phyloP scores from a whole-genome alignment of 176 grass and related monocot species.

The Oryza glaberrima region DNA sequence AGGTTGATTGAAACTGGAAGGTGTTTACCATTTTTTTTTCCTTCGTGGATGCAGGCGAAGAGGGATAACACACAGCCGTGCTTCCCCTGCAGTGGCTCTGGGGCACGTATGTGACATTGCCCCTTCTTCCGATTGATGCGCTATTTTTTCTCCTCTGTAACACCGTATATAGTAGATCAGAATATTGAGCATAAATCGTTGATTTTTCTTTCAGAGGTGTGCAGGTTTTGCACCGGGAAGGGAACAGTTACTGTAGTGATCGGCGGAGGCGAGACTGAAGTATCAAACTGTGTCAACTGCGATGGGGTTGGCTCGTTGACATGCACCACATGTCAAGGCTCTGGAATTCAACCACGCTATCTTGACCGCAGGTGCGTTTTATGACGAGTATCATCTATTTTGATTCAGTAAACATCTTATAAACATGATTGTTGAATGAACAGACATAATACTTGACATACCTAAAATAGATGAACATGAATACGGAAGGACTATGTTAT shows the following conservation, averaged over 20 bases:
- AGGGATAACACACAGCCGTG: constrained; percentile 90
- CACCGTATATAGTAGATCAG: background rate
- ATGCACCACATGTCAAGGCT: constrained; percentile 96
- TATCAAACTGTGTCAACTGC: constrained; percentile 88
- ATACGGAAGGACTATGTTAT: too few species aligned
- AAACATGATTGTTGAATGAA: background rate
- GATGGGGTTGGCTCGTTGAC: constrained; percentile 85
- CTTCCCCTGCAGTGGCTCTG: constrained; percentile 94
- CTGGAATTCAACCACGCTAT: constrained; percentile 95
- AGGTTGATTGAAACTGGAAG: background rate
- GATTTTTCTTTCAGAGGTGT: constrained; percentile 78
- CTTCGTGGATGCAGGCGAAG: constrained; percentile 70
- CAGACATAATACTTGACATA: background rate
- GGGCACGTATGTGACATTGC: constrained; percentile 61
- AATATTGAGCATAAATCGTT: constrained; percentile 44
- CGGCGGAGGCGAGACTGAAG: constrained; percentile 76
- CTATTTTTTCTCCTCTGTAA: background rate
- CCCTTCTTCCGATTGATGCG: background rate
- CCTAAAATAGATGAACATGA: constrained; percentile 8
- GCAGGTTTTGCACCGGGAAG: constrained; percentile 85
- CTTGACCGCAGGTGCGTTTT: constrained; percentile 91
- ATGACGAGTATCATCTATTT: background rate
- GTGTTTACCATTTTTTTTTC: background rate
- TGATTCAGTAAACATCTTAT: background rate
- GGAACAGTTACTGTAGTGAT: constrained; percentile 76